Evolutionary conservation across 78 protist genomes (phyloP).

Genomic region (Paratrimastix pyriformis): DNA sequence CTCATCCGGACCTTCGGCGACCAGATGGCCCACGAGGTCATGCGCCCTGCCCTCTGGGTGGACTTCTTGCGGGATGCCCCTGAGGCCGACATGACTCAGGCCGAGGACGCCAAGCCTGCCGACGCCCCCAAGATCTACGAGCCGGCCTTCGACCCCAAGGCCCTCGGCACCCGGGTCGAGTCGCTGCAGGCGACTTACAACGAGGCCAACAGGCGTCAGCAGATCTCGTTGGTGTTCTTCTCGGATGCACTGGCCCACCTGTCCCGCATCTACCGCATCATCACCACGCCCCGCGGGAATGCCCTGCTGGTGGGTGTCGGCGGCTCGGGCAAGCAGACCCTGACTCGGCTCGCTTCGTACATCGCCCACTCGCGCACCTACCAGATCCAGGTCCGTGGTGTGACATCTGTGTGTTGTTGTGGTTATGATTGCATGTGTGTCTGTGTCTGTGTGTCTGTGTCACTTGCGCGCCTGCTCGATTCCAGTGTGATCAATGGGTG

Average conservation of each 20-base stretch:
- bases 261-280: slow-evolving; percentile 49
- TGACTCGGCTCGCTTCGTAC: slow-evolving; percentile 65
- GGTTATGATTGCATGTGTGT: too few relatives aligned
- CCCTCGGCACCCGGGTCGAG: slow-evolving; percentile 6
- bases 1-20: slow-evolving; percentile 4
- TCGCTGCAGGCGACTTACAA: slow-evolving; percentile 41
- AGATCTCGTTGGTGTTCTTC: slow-evolving; percentile 68
- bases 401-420: too few relatives aligned
- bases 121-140: slow-evolving; percentile 45
- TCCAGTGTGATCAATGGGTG: too few relatives aligned
- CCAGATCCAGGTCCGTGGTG: slow-evolving; percentile 56
- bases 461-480: too few relatives aligned
- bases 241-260: slow-evolving; percentile 62
- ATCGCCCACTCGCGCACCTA: slow-evolving; percentile 34
- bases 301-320: slow-evolving; percentile 78
- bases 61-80: slow-evolving; percentile 60
- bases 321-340: slow-evolving; percentile 72
- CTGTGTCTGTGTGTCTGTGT: too few relatives aligned
- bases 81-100: slow-evolving; percentile 38
- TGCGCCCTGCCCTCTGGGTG: slow-evolving; percentile 27
- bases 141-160: slow-evolving; percentile 6
- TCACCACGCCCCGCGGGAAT: slow-evolving; percentile 53
- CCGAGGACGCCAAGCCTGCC: slow-evolving; percentile 8
- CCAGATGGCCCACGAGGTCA: not conserved
- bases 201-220: slow-evolving; percentile 35